These are phyloP conservation scores for Selenicereus undatus DNA, from an alignment of 148 eudicot species.

Conservation along the genomic window DNA sequence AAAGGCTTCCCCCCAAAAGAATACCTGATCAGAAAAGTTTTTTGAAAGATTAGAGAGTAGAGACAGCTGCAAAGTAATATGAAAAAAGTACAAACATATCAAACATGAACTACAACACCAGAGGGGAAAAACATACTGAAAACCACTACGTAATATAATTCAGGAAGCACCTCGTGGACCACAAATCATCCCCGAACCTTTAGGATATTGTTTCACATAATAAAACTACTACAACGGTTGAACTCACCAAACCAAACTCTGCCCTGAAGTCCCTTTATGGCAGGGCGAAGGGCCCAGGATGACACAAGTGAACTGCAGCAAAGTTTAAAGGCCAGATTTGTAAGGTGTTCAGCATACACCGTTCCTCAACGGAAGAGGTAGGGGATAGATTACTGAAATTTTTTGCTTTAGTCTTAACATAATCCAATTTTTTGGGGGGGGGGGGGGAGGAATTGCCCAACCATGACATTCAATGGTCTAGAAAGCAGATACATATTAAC, in stretches of 20 bases:
- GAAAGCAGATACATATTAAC: neutral
- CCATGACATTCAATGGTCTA: neutral
- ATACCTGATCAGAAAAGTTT: slow-evolving; percentile 43
- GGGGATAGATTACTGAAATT: neutral
- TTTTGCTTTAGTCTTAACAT: neutral
- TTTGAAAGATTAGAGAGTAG: slow-evolving; percentile 15
- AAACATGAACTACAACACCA: neutral
- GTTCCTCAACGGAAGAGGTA: neutral
- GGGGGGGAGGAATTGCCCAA: neutral
- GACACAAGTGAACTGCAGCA: neutral
- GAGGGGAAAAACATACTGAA: neutral
- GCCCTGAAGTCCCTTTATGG: neutral
- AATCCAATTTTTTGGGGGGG: neutral
- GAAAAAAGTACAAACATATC: neutral
- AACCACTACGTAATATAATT: neutral
- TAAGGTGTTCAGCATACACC: neutral
- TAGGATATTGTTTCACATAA: neutral
- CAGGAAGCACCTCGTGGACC: neutral
- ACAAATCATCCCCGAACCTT: neutral
- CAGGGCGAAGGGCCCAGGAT: neutral
- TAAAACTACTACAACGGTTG: neutral
- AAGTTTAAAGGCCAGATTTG: neutral
- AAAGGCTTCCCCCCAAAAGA: slow-evolving; percentile 80
- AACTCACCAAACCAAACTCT: neutral
- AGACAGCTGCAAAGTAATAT: neutral